Base-by-base conservation (phyloP, 2,329 filamentous ascomycete species). In the Diaporthe helianthi region DNA sequence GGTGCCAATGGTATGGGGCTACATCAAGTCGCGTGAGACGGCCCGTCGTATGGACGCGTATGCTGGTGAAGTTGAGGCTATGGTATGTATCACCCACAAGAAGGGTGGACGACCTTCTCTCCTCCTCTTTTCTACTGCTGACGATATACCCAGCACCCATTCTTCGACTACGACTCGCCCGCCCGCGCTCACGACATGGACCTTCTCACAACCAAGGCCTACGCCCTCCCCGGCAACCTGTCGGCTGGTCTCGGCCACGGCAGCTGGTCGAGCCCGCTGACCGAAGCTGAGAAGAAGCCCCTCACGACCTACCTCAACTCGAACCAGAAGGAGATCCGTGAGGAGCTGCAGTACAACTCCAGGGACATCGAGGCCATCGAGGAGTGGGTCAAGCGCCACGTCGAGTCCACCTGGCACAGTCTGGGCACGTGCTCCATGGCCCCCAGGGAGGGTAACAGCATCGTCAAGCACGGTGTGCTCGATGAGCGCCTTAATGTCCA, bases 1-100 rank as follows among this genome's bases (percentile, higher is more conserved):
- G 92, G 91, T 89, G 1, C 91, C 92, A 10, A 93, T 92, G 89
- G 91, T 94, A 7, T 94, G 92, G 92, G 90, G 90, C 4, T 94
- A 94, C 80, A 92, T 93, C 83, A 93, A 93, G 81, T 92, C 90
- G 2, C 90, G 92, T 69, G 92, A 93, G 84, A 94, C 91, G 4
- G 92, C 92, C 1, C 86, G 92, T 4, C 88, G 91, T 72, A 93
- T 93, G 92, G 86, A 90, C 31, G 89, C 91, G 0, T 94, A 93
- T 73, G 91, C 91, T 1, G 92, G 92, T 71, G 92, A 94, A 77
- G 91, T 92, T 7, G 80, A 86, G 73, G 80, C 78, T 63, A 88
- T 88, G 82, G 76, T 77, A 73, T 31, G 73, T 54, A 15, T 2
- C 17, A 10, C 5, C 13, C 36, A 1, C 4, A 38, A 5, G 3